Evolutionary conservation across 2,329 filamentous ascomycete genomes (phyloP), one percentile per base, ranked within the genome.

Genomic region (Colletotrichum incanum): DNA sequence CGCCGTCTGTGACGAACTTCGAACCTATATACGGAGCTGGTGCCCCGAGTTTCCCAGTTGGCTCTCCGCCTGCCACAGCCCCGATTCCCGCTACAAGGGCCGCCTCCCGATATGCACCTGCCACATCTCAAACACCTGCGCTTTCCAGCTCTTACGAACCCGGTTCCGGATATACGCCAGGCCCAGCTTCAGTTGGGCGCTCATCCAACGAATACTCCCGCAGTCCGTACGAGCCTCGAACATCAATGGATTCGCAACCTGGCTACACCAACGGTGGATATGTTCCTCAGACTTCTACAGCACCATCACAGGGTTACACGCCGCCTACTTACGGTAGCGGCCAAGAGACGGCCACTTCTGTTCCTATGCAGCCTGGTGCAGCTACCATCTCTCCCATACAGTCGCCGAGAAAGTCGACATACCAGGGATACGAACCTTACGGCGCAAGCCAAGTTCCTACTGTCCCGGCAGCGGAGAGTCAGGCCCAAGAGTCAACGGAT

Each of bases 11-110:
- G 80, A 90, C 88, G 5, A 91, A 88, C 76, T 90, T 94, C 56
- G 95, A 98, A 75, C 60, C 70, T 20, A 83, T 93, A 7, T 97
- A 96, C 79, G 92, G 91, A 6, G 90, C 88, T 65, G 81, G 78
- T 6, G 79, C 81, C 0, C 79, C 82, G 12, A 75, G 75, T 34
- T 82, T 81, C 54, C 73, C 77, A 6, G 74, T 77, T 73, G 76
- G 76, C 23, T 67, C 80, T 5, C 75, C 78, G 16, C 78, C 83
- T 34, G 78, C 83, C 2, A 77, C 82, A 62, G 78, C 83, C 1
- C 76, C 78, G 5, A 76, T 83, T 1, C 76, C 77, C 5, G 73
- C 82, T 5, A 87, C 85, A 5, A 83, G 84, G 67, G 85, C 86
- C 50, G 79, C 82, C 11, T 88, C 88, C n/a, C 86, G 87, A 47